Conservation (phyloP, 768 basidiomycete genomes). For the Coprinopsis sp. region DNA sequence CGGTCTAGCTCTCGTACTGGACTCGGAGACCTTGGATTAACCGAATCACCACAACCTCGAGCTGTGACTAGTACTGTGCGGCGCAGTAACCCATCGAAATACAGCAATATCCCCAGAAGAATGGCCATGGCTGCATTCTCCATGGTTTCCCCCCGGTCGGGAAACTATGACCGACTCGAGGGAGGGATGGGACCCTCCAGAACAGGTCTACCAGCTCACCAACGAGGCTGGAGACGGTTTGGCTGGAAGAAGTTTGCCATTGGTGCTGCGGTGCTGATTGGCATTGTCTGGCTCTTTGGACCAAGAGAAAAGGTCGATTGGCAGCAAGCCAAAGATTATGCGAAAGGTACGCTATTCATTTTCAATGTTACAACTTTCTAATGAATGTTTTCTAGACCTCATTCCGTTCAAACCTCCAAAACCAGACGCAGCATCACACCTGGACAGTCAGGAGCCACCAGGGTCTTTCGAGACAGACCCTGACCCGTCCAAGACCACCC, state of each 20-base stretch:
- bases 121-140: constrained; percentile 11
- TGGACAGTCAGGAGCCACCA: constrained; percentile 25
- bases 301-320: constrained; percentile 33
- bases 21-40: background rate
- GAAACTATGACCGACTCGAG: constrained; percentile 58
- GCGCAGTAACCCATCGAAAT: background rate
- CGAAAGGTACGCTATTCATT: constrained; percentile 7
- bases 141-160: constrained; percentile 32
- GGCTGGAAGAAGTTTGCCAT: constrained; percentile 68
- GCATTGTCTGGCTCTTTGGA: constrained; percentile 63
- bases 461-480: constrained; percentile 69
- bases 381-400: constrained; percentile 6
- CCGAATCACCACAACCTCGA: background rate
- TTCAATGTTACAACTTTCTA: constrained; percentile 1
- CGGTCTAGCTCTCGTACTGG: background rate
- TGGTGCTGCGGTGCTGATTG: constrained; percentile 51
- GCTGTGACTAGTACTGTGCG: background rate
- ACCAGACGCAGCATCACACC: constrained; percentile 7
- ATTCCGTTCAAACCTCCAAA: constrained; percentile 4
- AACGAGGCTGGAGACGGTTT: constrained; percentile 22
- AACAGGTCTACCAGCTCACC: constrained; percentile 2
- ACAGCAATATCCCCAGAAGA: background rate
- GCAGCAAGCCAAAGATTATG: constrained; percentile 17
- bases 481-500: constrained; percentile 64
- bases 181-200: constrained; percentile 52